Conservation (phyloP, 805 yeast species). For the Brettanomyces naardenensis region DNA sequence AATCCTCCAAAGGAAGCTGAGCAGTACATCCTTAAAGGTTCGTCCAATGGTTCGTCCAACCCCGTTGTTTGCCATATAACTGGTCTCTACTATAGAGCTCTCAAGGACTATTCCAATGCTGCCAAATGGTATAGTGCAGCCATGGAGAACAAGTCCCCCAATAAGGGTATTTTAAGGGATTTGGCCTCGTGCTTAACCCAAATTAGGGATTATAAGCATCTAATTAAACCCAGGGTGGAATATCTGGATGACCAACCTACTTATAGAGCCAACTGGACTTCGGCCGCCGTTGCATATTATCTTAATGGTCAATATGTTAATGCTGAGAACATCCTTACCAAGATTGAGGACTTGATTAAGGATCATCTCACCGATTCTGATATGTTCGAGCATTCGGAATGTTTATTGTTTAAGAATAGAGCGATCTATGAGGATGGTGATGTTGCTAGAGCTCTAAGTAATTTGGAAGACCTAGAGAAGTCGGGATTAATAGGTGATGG, state of each 20-base stretch:
- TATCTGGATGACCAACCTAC: conserved; percentile 72
- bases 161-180: conserved; percentile 75
- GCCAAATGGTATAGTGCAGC: conserved; percentile 72
- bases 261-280: conserved; percentile 86
- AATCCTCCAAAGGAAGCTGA: conserved; percentile 55
- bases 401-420: conserved; percentile 63
- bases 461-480: conserved; percentile 46
- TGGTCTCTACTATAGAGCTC: conserved; percentile 72
- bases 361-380: conserved; percentile 63
- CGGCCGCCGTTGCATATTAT: conserved; percentile 78
- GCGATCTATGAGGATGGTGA: conserved; percentile 59
- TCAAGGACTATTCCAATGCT: conserved; percentile 66
- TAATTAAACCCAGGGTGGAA: conserved; percentile 55
- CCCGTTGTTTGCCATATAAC: conserved; percentile 77
- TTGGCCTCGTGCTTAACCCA: conserved; percentile 75
- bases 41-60: conserved; percentile 49
- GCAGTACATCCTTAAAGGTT: conserved; percentile 50
- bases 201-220: conserved; percentile 59
- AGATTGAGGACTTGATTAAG: conserved; percentile 67
- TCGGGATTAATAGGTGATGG: conserved; percentile 47
- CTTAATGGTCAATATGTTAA: conserved; percentile 57
- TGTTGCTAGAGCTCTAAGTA: conserved; percentile 52
- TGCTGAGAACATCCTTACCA: conserved; percentile 64
- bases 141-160: conserved; percentile 67
- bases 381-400: conserved; percentile 73